These are phyloP conservation scores for Lactarius trivialis DNA, from an alignment of 768 basidiomycete species.

Conservation along the genomic window DNA sequence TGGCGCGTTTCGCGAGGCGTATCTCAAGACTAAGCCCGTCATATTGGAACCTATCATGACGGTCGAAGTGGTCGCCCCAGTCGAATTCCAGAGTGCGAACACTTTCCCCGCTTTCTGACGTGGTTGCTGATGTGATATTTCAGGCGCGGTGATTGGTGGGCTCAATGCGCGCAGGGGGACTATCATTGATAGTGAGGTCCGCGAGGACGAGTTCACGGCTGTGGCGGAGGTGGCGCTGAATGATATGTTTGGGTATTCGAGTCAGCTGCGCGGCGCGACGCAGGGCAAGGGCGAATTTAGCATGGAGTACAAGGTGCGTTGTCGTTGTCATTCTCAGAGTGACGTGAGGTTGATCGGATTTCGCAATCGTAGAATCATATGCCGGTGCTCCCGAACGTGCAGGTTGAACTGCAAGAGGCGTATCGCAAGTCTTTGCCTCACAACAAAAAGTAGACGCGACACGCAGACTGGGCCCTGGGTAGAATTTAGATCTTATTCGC, in stretches of 20 bases:
- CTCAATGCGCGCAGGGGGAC: slow-evolving; percentile 89
- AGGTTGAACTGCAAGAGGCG: slow-evolving; percentile 83
- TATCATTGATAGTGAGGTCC: slow-evolving; percentile 91
- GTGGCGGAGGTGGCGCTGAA: slow-evolving; percentile 89
- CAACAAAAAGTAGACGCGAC: slow-evolving; percentile 61
- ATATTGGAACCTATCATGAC: slow-evolving; percentile 98
- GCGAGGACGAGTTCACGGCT: slow-evolving; percentile 94
- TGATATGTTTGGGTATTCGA: slow-evolving; percentile 98
- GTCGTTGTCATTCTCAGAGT: slow-evolving; percentile 1
- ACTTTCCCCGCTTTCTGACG: not conserved
- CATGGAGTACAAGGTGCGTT: slow-evolving; percentile 68
- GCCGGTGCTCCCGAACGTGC: slow-evolving; percentile 79
- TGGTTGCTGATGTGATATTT: not conserved
- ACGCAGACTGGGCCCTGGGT: no score
- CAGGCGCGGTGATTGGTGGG: slow-evolving; percentile 86
- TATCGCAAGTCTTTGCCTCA: slow-evolving; percentile 72
- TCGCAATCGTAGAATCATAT: slow-evolving; percentile 54
- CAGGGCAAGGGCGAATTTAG: slow-evolving; percentile 94
- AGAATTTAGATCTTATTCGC: not conserved
- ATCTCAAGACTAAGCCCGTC: slow-evolving; percentile 64
- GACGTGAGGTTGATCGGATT: slow-evolving; percentile 5
- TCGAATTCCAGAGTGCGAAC: slow-evolving; percentile 83
- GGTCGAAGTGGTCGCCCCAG: slow-evolving; percentile 93
- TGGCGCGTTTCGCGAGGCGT: slow-evolving; percentile 89
- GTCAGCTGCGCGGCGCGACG: slow-evolving; percentile 84